phyloP scores from a whole-genome alignment of 2,329 filamentous ascomycete species.

The Penicillium sp. region DNA sequence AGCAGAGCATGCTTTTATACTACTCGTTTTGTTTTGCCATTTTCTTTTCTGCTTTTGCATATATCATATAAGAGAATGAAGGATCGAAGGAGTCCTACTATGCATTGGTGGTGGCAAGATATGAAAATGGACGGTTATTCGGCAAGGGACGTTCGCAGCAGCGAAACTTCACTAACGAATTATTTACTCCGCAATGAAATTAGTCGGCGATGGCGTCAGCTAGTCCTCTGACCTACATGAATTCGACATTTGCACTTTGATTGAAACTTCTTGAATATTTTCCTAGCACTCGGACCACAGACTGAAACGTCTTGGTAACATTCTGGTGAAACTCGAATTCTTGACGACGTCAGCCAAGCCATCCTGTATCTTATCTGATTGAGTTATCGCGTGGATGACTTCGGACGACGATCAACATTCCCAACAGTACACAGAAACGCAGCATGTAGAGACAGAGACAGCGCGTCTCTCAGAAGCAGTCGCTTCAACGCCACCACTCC shows the following conservation, averaged over 20 bases:
- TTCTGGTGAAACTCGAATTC: neutral
- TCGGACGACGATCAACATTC: neutral
- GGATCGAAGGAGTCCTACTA: no score
- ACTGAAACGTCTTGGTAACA: neutral
- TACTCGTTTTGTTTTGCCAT: neutral
- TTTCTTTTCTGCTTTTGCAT: no score
- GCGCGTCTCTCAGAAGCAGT: neutral
- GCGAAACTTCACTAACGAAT: no score
- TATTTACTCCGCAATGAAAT: no score
- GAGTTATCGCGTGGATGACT: slow-evolving; percentile 1
- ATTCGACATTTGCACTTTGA: no score
- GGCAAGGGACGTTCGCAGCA: neutral
- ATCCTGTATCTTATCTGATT: neutral
- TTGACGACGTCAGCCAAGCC: neutral
- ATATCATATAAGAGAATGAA: neutral
- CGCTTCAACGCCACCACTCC: neutral
- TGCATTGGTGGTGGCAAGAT: no score
- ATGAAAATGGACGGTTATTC: neutral
- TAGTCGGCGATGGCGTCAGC: neutral
- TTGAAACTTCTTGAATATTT: no score
- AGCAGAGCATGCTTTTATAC: no score
- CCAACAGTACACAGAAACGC: neutral
- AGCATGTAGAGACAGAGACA: neutral
- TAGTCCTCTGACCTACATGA: no score
- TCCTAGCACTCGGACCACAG: no score